Evolutionary conservation across 495 filamentous ascomycete genomes (phyloP).

Genomic region (Penicillium cosmopolitanum): DNA sequence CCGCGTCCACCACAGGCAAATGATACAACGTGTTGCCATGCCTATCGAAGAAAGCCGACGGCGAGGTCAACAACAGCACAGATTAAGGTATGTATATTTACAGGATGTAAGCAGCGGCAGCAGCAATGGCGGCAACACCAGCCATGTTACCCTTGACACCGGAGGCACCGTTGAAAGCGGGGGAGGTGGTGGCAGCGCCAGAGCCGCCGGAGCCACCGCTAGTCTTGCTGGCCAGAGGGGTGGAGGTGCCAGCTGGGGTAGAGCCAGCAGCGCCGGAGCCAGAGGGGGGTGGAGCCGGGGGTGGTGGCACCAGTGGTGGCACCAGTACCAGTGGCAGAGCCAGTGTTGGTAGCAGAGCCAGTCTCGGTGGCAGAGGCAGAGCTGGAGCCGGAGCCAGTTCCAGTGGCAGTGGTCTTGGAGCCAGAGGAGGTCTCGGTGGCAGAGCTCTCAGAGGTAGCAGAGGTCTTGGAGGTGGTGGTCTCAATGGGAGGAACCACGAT

Average conservation of each 20-base stretch:
- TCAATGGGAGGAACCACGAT: constrained; percentile 41
- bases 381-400: constrained; percentile 11
- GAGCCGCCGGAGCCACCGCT: constrained; percentile 13
- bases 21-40: background rate
- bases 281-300: constrained; percentile 8
- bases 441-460: constrained; percentile 5
- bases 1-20: background rate
- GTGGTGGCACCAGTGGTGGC: constrained; percentile 10
- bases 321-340: background rate
- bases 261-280: constrained; percentile 8
- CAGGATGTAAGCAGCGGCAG: constrained; percentile 37
- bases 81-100: constrained; percentile 28
- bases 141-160: constrained; percentile 34
- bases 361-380: constrained; percentile 9
- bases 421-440: constrained; percentile 15
- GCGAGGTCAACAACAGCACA: constrained; percentile 1
- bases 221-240: constrained; percentile 11
- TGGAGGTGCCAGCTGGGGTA: constrained; percentile 15
- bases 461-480: constrained; percentile 20
- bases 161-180: constrained; percentile 31
- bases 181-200: constrained; percentile 20
- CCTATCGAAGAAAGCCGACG: background rate
- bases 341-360: constrained; percentile 15
- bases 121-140: constrained; percentile 34
- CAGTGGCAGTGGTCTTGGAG: constrained; percentile 9